These are phyloP conservation scores for Neovahlkampfia damariscottae DNA, from an alignment of 78 protist genomes.

Conservation along the genomic window DNA sequence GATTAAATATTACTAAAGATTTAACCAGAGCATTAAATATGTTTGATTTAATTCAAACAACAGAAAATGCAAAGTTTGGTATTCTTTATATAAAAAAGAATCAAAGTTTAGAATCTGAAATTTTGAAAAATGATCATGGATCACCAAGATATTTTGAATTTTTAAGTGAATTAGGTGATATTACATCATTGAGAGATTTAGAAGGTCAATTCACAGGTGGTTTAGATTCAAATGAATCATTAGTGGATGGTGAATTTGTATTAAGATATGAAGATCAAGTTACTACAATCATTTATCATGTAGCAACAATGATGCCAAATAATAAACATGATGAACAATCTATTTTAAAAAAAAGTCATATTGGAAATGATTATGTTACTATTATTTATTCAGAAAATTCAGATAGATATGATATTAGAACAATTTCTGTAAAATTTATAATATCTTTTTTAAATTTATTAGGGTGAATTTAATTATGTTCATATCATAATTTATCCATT, in stretches of 20 bases:
- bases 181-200: neutral
- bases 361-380: conserved; percentile 14
- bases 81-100: neutral
- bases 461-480: conserved; percentile 1
- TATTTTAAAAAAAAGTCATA: neutral
- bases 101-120: neutral
- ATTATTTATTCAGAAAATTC: neutral
- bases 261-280: neutral
- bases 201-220: neutral
- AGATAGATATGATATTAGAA: neutral
- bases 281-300: neutral
- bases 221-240: neutral
- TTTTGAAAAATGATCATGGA: neutral
- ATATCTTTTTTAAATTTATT: too few species aligned
- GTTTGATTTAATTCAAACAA: neutral
- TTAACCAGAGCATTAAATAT: neutral
- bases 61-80: neutral
- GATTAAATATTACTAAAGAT: neutral
- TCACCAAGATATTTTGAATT: neutral
- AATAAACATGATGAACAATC: neutral
- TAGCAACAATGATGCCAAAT: conserved; percentile 13
- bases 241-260: conserved; percentile 10
- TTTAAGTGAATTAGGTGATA: neutral
- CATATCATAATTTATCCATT: neutral
- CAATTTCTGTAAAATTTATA: neutral